phyloP scores from a whole-genome alignment of 352 stramenopile species.

The Pythium oligandrum region DNA sequence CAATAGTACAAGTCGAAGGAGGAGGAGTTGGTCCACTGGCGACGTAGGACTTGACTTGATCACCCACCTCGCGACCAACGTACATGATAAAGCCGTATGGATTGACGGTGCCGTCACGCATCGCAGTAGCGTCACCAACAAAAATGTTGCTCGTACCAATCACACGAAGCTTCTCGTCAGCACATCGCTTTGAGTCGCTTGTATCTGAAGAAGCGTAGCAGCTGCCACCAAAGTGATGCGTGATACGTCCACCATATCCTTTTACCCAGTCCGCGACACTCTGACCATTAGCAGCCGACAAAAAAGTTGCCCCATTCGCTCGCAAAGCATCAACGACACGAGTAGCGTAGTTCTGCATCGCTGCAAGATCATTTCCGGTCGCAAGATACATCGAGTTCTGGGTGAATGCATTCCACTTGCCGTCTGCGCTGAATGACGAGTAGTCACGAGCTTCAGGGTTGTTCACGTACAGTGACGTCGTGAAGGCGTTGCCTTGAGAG shows the following conservation, averaged over 20 bases:
- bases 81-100: constrained; percentile 79
- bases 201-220: constrained; percentile 63
- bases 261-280: constrained; percentile 40
- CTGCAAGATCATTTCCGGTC: constrained; percentile 41
- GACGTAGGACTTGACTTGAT: constrained; percentile 34
- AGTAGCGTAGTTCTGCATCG: constrained; percentile 44
- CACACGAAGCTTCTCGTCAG: constrained; percentile 53
- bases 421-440: constrained; percentile 34
- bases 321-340: constrained; percentile 36
- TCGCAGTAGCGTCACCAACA: constrained; percentile 49
- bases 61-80: constrained; percentile 43
- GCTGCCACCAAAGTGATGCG: constrained; percentile 64
- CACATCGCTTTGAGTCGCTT: constrained; percentile 39
- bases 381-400: constrained; percentile 32
- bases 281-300: constrained; percentile 25
- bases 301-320: constrained; percentile 39
- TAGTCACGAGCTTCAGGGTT: constrained; percentile 49
- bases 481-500: constrained; percentile 29
- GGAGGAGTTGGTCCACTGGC: constrained; percentile 1
- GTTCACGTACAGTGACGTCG: constrained; percentile 49
- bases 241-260: constrained; percentile 18
- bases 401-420: constrained; percentile 33
- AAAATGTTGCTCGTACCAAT: constrained; percentile 68
- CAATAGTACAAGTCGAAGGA: constrained; percentile 15
- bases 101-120: constrained; percentile 62